These are phyloP conservation scores for Cercospora zeae-maydis DNA, from an alignment of 2,329 filamentous ascomycete species.

Conservation along the genomic window DNA sequence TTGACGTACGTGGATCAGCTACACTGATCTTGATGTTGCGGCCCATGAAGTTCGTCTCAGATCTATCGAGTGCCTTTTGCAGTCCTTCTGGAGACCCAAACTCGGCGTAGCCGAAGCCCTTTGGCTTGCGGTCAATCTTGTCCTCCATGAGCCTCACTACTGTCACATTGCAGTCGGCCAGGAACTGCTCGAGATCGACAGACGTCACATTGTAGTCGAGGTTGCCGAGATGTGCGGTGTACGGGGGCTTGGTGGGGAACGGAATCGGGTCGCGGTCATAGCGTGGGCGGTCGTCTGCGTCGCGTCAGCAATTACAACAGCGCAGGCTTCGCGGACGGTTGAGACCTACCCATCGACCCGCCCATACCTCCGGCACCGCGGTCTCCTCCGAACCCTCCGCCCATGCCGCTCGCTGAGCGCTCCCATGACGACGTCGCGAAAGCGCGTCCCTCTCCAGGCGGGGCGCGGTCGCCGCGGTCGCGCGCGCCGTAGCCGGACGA, in stretches of 20 bases:
- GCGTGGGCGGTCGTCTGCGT: constrained; percentile 33
- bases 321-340: constrained; percentile 4
- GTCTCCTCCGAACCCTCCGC: constrained; percentile 23
- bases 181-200: constrained; percentile 80
- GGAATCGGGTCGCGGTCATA: constrained; percentile 69
- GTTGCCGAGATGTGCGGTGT: constrained; percentile 93
- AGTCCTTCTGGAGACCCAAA: constrained; percentile 83
- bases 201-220: constrained; percentile 90
- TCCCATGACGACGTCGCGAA: constrained; percentile 41
- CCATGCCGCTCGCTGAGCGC: constrained; percentile 22
- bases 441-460: constrained; percentile 45
- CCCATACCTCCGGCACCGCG: constrained; percentile 23
- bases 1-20: constrained; percentile 86
- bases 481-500: constrained; percentile 26
- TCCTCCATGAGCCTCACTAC: constrained; percentile 97
- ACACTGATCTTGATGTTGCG: constrained; percentile 90
- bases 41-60: constrained; percentile 78
- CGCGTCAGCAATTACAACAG: constrained; percentile 21
- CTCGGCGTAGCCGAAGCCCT: constrained; percentile 97
- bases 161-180: constrained; percentile 76
- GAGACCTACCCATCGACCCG: constrained; percentile 30
- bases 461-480: constrained; percentile 20
- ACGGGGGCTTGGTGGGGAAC: constrained; percentile 87
- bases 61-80: constrained; percentile 82
- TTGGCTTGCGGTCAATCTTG: constrained; percentile 86